These are phyloP conservation scores for Penicillium roqueforti DNA, from an alignment of 495 filamentous ascomycete species.

Conservation along the genomic window DNA sequence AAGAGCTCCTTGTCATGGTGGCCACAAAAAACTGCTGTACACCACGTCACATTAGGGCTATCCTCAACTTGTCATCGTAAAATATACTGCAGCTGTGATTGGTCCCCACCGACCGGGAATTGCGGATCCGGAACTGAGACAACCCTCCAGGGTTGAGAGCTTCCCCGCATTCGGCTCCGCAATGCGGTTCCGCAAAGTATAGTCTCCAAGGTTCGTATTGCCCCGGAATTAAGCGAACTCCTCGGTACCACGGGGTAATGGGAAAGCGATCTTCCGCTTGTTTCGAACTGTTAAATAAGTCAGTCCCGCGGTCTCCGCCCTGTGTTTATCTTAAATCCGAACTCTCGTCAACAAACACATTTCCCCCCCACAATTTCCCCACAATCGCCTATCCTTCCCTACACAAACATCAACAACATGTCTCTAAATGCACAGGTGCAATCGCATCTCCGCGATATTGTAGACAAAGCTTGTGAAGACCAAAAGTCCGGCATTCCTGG, in stretches of 20 bases:
- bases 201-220: too few species aligned
- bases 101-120: background rate
- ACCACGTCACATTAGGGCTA: background rate
- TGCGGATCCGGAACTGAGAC: background rate
- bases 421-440: background rate
- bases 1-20: background rate
- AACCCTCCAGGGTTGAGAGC: too few species aligned
- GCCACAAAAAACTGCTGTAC: background rate
- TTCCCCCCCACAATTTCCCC: background rate
- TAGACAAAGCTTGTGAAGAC: conserved; percentile 1
- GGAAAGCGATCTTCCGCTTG: too few species aligned
- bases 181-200: background rate
- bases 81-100: background rate
- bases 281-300: background rate
- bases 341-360: background rate
- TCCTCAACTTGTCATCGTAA: background rate
- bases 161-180: background rate
- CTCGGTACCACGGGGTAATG: background rate
- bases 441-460: background rate
- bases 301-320: background rate
- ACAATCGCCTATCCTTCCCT: background rate
- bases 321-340: background rate
- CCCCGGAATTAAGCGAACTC: background rate
- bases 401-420: background rate
- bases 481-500: background rate